phyloP scores from a whole-genome alignment of 1,139 yeast species.

The Blastobotrys malaysiensis region DNA sequence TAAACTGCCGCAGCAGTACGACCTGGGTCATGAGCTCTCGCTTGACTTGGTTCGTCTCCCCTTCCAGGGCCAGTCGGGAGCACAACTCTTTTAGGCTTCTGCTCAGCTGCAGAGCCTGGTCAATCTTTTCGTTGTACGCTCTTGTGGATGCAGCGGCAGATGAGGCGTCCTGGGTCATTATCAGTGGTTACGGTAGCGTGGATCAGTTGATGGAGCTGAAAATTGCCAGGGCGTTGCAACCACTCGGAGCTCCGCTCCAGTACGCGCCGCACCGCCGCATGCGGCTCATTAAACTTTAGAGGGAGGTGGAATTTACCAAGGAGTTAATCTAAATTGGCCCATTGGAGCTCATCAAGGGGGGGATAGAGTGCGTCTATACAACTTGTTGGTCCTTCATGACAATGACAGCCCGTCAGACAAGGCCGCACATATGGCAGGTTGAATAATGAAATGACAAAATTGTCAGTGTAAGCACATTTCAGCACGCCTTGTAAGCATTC shows the following conservation, averaged over 20 bases:
- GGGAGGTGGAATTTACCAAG: too few relatives aligned
- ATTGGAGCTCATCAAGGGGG: too few relatives aligned
- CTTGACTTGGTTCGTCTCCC: background rate
- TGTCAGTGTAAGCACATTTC: too few relatives aligned
- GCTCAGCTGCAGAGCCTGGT: background rate
- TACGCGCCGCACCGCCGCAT: background rate
- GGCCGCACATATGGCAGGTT: background rate
- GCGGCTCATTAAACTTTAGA: too few relatives aligned
- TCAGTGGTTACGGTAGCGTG: background rate
- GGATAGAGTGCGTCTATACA: too few relatives aligned
- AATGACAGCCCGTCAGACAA: background rate
- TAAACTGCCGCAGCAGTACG: slow-evolving; percentile 25
- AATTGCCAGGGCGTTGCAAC: background rate
- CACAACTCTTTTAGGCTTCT: background rate
- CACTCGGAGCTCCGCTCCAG: background rate
- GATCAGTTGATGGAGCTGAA: background rate
- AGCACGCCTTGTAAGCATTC: background rate
- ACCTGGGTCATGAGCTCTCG: slow-evolving; percentile 19
- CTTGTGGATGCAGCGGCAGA: background rate
- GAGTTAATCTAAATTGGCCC: too few relatives aligned
- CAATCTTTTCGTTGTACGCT: background rate
- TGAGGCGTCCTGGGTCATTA: background rate
- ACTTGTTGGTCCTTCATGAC: too few relatives aligned
- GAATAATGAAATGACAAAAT: too few relatives aligned
- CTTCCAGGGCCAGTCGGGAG: background rate